A percentile compares a stretch with the other conserved stretches of the same genome.
These are phyloP conservation scores for Inga oerstediana DNA, from an alignment of 306 rosid genomes.

Conservation along the genomic window DNA sequence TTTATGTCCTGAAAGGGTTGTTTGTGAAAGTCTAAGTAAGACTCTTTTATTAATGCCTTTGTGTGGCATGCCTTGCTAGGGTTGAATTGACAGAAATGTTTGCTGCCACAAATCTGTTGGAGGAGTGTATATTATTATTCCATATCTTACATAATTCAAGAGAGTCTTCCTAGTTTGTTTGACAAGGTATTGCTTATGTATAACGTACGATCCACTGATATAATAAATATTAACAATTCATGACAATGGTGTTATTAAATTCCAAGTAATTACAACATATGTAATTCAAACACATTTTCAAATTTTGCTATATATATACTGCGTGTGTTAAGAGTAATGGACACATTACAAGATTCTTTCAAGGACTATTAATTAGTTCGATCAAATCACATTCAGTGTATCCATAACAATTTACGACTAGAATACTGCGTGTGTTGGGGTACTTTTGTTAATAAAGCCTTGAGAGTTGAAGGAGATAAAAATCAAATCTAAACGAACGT, in stretches of 20 bases:
- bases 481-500: neutral
- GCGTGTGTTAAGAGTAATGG: neutral
- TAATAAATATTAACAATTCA: neutral
- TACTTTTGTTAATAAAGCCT: neutral
- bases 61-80: slow-evolving; percentile 5
- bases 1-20: slow-evolving; percentile 38
- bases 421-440: neutral
- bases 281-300: neutral
- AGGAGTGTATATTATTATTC: neutral
- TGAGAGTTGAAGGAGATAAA: neutral
- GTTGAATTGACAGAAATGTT: slow-evolving; percentile 4
- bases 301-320: neutral
- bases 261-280: neutral
- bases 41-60: slow-evolving; percentile 16
- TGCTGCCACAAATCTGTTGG: neutral
- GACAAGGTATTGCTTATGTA: neutral
- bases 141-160: neutral
- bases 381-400: neutral
- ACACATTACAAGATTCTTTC: too few relatives aligned
- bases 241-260: neutral
- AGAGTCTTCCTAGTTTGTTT: neutral
- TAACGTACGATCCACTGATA: neutral
- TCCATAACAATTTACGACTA: neutral
- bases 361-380: neutral
- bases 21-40: slow-evolving; percentile 17